Evolutionary conservation across 805 yeast genomes (phyloP).

Genomic region (Jamesozyma piceae): DNA sequence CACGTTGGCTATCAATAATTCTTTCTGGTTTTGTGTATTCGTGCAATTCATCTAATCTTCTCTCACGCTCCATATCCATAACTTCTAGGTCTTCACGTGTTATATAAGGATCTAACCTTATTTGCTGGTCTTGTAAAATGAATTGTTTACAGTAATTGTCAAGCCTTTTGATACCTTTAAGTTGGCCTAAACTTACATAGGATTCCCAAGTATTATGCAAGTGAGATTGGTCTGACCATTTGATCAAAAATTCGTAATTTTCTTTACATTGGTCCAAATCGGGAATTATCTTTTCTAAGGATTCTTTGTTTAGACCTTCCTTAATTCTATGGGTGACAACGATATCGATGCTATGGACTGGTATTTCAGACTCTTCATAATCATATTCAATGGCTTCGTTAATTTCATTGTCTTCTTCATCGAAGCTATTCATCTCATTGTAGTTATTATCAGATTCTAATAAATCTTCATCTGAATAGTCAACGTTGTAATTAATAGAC

Average conservation of each 20-base stretch:
- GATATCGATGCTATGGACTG: constrained; percentile 21
- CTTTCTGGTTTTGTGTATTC: constrained; percentile 85
- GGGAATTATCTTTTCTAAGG: constrained; percentile 27
- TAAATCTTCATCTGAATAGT: constrained; percentile 43
- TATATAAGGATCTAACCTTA: constrained; percentile 69
- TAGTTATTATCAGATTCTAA: constrained; percentile 28
- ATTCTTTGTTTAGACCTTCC: constrained; percentile 16
- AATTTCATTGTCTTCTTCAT: constrained; percentile 20
- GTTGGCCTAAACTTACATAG: constrained; percentile 40
- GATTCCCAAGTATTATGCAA: constrained; percentile 92
- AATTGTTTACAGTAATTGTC: constrained; percentile 83
- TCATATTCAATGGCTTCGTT: constrained; percentile 5
- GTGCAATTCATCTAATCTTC: constrained; percentile 70
- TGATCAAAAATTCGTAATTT: constrained; percentile 54
- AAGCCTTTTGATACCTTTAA: constrained; percentile 72
- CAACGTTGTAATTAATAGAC: constrained; percentile 70
- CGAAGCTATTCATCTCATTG: constrained; percentile 24
- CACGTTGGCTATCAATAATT: constrained; percentile 76
- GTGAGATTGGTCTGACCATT: constrained; percentile 85
- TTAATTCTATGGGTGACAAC: constrained; percentile 24
- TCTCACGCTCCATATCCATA: constrained; percentile 83
- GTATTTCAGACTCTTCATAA: constrained; percentile 21
- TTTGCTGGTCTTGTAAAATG: constrained; percentile 62
- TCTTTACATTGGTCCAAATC: constrained; percentile 46
- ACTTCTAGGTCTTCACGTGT: constrained; percentile 89